phyloP scores from a whole-genome alignment of 2,329 filamentous ascomycete genomes.

The Neofusicoccum laricinum region DNA sequence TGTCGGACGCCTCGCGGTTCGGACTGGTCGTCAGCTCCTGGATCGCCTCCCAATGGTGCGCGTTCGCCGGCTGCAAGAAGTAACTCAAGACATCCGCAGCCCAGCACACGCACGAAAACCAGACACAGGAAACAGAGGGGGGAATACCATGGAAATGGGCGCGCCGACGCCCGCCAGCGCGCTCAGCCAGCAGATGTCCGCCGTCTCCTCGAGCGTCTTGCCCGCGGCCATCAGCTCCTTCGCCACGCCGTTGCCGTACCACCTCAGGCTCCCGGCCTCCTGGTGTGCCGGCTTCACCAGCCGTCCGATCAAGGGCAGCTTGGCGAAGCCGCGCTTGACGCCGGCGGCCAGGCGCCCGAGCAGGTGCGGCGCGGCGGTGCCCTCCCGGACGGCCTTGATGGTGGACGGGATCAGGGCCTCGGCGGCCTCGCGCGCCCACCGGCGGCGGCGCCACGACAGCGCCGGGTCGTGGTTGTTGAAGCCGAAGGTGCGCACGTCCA shows the following conservation, averaged over 20 bases:
- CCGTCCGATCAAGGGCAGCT: not conserved
- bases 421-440: slow-evolving; percentile 41
- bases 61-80: slow-evolving; percentile 8
- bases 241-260: slow-evolving; percentile 12
- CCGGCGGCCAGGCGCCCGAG: not conserved
- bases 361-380: not conserved
- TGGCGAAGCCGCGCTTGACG: not conserved
- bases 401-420: slow-evolving; percentile 29
- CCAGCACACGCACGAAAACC: too few relatives aligned
- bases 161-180: slow-evolving; percentile 13
- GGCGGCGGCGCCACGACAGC: slow-evolving; percentile 47
- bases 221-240: slow-evolving; percentile 7
- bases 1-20: slow-evolving; percentile 6
- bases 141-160: slow-evolving; percentile 1
- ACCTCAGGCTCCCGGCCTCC: not conserved
- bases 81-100: slow-evolving; percentile 11
- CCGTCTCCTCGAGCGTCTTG: slow-evolving; percentile 9
- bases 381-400: not conserved
- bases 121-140: not conserved
- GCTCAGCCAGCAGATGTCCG: slow-evolving; percentile 15
- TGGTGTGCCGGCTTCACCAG: not conserved
- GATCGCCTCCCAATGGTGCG: slow-evolving; percentile 7
- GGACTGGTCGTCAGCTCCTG: not conserved
- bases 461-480: slow-evolving; percentile 49
- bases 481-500: slow-evolving; percentile 47